Evolutionary conservation across 2,329 filamentous ascomycete species (phyloP).

Genomic region (Trichoderma koningii): DNA sequence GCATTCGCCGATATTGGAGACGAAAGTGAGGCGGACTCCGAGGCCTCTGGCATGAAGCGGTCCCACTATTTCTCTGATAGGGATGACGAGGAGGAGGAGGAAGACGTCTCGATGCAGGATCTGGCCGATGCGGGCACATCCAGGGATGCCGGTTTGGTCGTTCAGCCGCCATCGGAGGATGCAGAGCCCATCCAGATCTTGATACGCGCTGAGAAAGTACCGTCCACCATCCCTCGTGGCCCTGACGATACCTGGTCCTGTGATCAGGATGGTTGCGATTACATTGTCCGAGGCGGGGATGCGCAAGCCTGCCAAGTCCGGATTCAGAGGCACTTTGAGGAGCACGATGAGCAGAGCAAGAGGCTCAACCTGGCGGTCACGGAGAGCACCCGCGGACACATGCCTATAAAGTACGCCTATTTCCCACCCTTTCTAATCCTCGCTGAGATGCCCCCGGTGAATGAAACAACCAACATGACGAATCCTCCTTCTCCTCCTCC

Average conservation of each 20-base stretch:
- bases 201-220: constrained; percentile 53
- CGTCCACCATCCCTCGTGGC: constrained; percentile 53
- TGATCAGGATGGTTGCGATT: constrained; percentile 63
- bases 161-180: constrained; percentile 22
- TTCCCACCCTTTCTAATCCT: constrained; percentile 41
- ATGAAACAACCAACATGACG: neutral
- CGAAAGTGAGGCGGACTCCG: constrained; percentile 44
- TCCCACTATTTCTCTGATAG: constrained; percentile 39
- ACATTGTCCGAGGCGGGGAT: constrained; percentile 64
- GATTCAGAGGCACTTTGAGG: constrained; percentile 61
- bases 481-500: constrained; percentile 10
- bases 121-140: constrained; percentile 30
- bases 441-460: constrained; percentile 33
- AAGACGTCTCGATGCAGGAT: constrained; percentile 42
- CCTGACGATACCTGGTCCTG: constrained; percentile 68
- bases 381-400: constrained; percentile 56
- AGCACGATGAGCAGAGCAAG: constrained; percentile 60
- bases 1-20: constrained; percentile 43
- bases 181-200: constrained; percentile 46
- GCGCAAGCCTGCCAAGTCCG: constrained; percentile 55
- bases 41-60: constrained; percentile 41
- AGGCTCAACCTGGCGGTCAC: constrained; percentile 56
- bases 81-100: constrained; percentile 43
- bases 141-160: constrained; percentile 31
- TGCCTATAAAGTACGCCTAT: constrained; percentile 58